Evolutionary conservation across 148 eudicot genomes (phyloP).

Genomic region (Selenicereus undatus): DNA sequence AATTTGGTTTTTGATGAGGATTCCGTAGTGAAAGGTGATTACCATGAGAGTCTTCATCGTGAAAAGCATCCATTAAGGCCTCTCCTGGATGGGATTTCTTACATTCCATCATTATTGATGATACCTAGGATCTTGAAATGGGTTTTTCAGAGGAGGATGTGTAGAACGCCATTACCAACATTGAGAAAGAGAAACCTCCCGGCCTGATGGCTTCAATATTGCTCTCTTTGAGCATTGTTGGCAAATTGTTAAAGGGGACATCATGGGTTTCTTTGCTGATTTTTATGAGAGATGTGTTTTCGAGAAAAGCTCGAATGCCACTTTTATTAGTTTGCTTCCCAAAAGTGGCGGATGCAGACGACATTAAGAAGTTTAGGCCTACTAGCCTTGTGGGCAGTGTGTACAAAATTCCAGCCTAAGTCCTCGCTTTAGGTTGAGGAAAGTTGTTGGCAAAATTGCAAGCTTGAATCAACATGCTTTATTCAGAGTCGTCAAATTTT

Average conservation of each 20-base stretch:
- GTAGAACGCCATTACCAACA: neutral
- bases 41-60: neutral
- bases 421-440: no score
- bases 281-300: neutral
- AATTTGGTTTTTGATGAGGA: neutral
- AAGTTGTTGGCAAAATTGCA: neutral
- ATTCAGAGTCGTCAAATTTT: neutral
- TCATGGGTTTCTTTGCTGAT: neutral
- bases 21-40: neutral
- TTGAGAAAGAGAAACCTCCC: neutral
- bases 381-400: no score
- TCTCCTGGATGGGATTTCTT: neutral
- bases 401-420: no score
- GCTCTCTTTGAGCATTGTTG: neutral
- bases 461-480: neutral
- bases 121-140: neutral
- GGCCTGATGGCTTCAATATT: neutral
- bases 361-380: no score
- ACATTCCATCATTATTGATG: neutral
- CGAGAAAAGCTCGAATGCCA: no score
- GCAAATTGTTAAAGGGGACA: neutral
- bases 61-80: neutral
- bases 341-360: no score
- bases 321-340: no score
- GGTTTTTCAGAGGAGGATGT: neutral